A percentile compares a stretch with the other conserved stretches of the same genome.
Evolutionary conservation across 345 rosid genomes (phyloP).

Genomic region (Citrus trifoliata): DNA sequence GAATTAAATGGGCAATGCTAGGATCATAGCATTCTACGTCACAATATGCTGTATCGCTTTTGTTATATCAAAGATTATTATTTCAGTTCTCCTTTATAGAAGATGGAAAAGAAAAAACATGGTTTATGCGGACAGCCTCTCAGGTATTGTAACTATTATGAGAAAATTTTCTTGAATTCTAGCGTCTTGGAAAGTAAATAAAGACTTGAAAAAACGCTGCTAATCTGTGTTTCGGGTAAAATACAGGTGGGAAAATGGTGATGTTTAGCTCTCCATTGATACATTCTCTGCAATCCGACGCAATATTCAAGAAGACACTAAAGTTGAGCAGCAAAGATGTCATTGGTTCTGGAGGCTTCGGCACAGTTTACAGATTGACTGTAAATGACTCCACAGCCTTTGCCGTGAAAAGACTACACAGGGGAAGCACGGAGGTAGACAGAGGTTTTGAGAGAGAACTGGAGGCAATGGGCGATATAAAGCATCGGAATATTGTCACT

Average conservation of each 20-base stretch:
- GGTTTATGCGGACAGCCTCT: constrained; percentile 37
- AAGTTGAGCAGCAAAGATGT: constrained; percentile 72
- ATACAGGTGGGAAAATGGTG: constrained; percentile 75
- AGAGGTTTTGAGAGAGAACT: constrained; percentile 73
- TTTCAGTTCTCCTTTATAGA: constrained; percentile 62
- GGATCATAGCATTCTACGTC: constrained; percentile 50
- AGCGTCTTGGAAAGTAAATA: background rate
- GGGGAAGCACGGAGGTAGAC: constrained; percentile 69
- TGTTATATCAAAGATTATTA: constrained; percentile 54
- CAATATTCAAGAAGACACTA: constrained; percentile 55
- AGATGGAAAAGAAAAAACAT: constrained; percentile 58
- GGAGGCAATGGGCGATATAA: constrained; percentile 84
- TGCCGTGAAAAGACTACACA: constrained; percentile 76
- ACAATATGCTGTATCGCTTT: constrained; percentile 59
- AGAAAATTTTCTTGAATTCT: background rate
- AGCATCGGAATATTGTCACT: constrained; percentile 79
- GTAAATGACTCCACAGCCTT: constrained; percentile 51
- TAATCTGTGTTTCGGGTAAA: background rate
- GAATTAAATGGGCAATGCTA: constrained; percentile 47
- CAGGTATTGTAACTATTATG: constrained; percentile 35
- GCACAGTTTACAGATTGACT: constrained; percentile 65
- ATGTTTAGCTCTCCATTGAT: constrained; percentile 58
- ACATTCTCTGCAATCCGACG: constrained; percentile 49
- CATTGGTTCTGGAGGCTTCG: constrained; percentile 76
- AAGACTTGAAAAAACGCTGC: background rate